phyloP scores from a whole-genome alignment of 1,284 basidiomycete genomes.

The Phlebopus sp. region DNA sequence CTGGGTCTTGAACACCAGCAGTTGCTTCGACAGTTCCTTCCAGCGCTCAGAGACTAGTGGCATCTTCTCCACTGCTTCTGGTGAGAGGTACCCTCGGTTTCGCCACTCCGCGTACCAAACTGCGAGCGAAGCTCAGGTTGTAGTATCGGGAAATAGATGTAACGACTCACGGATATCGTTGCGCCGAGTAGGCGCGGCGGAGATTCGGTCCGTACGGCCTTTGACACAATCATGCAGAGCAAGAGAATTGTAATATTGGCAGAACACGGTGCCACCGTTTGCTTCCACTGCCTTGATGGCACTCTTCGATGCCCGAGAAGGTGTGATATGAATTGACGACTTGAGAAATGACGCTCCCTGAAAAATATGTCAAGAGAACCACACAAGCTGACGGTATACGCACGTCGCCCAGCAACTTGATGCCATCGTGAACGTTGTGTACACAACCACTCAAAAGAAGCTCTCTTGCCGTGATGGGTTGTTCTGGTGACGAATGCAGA shows the following conservation, averaged over 20 bases:
- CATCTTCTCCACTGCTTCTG: conserved; percentile 52
- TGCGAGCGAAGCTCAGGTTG: conserved; percentile 26
- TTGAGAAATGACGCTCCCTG: conserved; percentile 72
- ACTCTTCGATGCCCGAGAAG: conserved; percentile 83
- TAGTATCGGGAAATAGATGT: neutral
- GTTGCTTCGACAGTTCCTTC: conserved; percentile 59
- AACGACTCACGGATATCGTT: conserved; percentile 73
- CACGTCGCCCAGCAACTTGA: conserved; percentile 88
- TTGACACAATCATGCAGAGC: conserved; percentile 81
- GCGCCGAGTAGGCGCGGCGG: conserved; percentile 80
- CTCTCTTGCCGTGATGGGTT: conserved; percentile 88
- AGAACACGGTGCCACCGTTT: conserved; percentile 81
- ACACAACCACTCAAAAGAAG: conserved; percentile 84
- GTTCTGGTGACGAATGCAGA: conserved; percentile 72
- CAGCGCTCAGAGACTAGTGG: conserved; percentile 68
- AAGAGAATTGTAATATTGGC: conserved; percentile 90
- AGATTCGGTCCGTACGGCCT: conserved; percentile 62
- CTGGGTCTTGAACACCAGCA: conserved; percentile 60
- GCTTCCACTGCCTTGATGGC: conserved; percentile 86
- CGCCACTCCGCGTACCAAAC: conserved; percentile 75
- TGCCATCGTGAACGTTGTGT: conserved; percentile 84
- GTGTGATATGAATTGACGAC: conserved; percentile 76
- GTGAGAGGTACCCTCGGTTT: conserved; percentile 73
- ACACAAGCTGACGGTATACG: conserved; percentile 26
- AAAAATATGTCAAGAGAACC: conserved; percentile 5